A percentile compares a stretch with the other conserved stretches of the same genome.
Conservation (phyloP, 1,284 basidiomycete genomes). For the Irpex rosettiformis region DNA sequence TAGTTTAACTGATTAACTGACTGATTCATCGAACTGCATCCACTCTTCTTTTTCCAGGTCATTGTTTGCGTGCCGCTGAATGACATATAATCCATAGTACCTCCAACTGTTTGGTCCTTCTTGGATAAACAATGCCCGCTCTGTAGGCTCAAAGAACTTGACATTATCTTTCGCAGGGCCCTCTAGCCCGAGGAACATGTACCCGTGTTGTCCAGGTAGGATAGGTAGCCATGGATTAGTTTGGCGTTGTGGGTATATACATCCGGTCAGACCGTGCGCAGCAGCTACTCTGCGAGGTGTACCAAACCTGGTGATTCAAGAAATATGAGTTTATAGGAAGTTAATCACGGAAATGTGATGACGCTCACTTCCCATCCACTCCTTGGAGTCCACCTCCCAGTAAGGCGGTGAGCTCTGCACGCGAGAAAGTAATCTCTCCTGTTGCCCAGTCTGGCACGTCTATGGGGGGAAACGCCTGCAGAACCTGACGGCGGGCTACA, state of each 20-base stretch:
- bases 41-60: slow-evolving; percentile 14
- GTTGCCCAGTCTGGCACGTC: neutral
- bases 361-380: slow-evolving; percentile 6
- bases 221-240: slow-evolving; percentile 15
- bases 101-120: slow-evolving; percentile 4
- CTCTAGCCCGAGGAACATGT: slow-evolving; percentile 15
- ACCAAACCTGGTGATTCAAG: neutral
- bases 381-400: slow-evolving; percentile 11
- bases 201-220: slow-evolving; percentile 14
- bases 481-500: neutral
- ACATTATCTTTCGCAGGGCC: slow-evolving; percentile 14
- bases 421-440: neutral
- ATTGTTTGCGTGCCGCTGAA: slow-evolving; percentile 6
- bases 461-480: neutral
- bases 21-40: slow-evolving; percentile 10
- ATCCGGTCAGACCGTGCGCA: slow-evolving; percentile 4
- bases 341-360: neutral
- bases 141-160: slow-evolving; percentile 6
- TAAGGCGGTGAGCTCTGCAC: neutral
- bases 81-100: slow-evolving; percentile 15
- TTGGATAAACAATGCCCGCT: slow-evolving; percentile 10
- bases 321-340: neutral
- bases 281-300: neutral
- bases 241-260: slow-evolving; percentile 14
- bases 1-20: neutral